These are phyloP conservation scores for Colletotrichum sp. DNA, from an alignment of 2,329 filamentous ascomycete species.

Conservation along the genomic window DNA sequence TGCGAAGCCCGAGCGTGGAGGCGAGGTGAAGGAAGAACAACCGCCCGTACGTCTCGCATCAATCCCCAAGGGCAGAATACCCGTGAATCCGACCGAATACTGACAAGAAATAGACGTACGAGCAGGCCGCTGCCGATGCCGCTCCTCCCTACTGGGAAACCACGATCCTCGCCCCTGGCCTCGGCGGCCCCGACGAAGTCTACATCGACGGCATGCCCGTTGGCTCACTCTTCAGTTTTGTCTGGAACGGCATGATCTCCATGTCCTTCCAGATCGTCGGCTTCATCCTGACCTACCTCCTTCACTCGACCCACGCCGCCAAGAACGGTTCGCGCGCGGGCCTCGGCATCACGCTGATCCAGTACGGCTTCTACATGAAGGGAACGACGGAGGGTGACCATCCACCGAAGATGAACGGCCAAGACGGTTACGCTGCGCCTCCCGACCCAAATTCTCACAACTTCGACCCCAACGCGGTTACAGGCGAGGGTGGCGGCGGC, in stretches of 20 bases:
- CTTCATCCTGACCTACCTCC: conserved; percentile 95
- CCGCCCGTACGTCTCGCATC: conserved; percentile 76
- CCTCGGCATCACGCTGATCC: conserved; percentile 91
- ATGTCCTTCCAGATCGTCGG: conserved; percentile 97
- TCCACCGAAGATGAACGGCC: conserved; percentile 49
- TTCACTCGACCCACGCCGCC: conserved; percentile 96
- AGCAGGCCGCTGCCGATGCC: conserved; percentile 95
- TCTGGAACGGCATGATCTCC: conserved; percentile 96
- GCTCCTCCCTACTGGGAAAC: conserved; percentile 99
- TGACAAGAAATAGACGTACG: conserved; percentile 76
- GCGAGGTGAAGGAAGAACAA: conserved; percentile 83
- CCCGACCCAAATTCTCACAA: conserved; percentile 89
- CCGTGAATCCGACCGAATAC: conserved; percentile 21
- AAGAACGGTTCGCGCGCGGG: conserved; percentile 97
- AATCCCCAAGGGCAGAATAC: neutral
- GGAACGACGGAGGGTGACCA: conserved; percentile 34
- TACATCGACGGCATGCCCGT: conserved; percentile 97
- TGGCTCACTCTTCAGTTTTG: conserved; percentile 83
- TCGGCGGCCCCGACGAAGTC: conserved; percentile 90
- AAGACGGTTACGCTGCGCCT: conserved; percentile 71
- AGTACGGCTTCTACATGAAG: conserved; percentile 97
- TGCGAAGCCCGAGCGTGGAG: conserved; percentile 84
- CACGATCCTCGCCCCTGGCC: conserved; percentile 91
- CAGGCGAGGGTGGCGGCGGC: conserved; percentile 46
- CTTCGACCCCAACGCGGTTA: conserved; percentile 78